Conservation (phyloP, 345 rosid genomes). For the Eucalyptus curtisii region DNA sequence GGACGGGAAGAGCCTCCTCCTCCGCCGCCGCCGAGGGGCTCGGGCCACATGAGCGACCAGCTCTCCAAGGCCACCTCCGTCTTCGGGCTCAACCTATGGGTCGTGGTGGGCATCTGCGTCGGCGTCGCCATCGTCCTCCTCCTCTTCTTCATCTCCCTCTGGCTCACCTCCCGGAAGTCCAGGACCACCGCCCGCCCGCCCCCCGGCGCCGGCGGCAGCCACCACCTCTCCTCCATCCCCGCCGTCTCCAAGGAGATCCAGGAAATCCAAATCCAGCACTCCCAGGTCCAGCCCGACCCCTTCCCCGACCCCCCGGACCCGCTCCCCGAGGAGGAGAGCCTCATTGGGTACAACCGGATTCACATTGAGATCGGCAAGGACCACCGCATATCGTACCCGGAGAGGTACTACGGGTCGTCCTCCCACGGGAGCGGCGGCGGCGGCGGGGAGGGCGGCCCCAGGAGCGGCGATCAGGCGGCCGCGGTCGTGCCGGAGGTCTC, state of each 20-base stretch:
- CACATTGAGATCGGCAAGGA: slow-evolving; percentile 48
- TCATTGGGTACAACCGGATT: slow-evolving; percentile 25
- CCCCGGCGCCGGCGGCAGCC: neutral
- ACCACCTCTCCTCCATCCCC: slow-evolving; percentile 47
- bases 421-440: slow-evolving; percentile 10
- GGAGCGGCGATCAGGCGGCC: slow-evolving; percentile 8
- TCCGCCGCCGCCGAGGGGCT: neutral
- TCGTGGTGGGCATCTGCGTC: slow-evolving; percentile 60
- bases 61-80: slow-evolving; percentile 65
- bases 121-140: slow-evolving; percentile 75
- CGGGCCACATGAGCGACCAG: slow-evolving; percentile 15
- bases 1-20: neutral
- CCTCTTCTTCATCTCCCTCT: slow-evolving; percentile 76
- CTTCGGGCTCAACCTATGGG: slow-evolving; percentile 70
- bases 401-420: neutral
- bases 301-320: slow-evolving; percentile 14
- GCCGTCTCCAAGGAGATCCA: slow-evolving; percentile 68
- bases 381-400: slow-evolving; percentile 37
- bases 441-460: slow-evolving; percentile 19
- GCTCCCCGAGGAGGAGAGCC: slow-evolving; percentile 32
- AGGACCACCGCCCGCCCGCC: neutral
- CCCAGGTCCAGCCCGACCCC: slow-evolving; percentile 12
- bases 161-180: slow-evolving; percentile 52
- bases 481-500: slow-evolving; percentile 44
- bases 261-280: slow-evolving; percentile 29